phyloP scores from a whole-genome alignment of 441 rosid genomes.

The Gossypium schwendimanii region DNA sequence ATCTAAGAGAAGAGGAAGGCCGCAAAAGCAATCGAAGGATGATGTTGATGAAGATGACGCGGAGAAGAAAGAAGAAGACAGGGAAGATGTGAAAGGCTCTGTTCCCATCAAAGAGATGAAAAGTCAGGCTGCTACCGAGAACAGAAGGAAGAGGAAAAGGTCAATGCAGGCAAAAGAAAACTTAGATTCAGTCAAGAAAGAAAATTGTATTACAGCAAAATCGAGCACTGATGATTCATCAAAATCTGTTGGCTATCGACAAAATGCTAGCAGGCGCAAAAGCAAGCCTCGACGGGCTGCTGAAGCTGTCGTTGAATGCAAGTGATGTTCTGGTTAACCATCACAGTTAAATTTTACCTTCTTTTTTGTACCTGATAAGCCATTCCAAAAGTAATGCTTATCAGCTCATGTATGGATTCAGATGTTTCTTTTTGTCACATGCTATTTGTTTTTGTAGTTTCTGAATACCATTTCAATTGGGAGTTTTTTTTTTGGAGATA shows the following conservation, averaged over 20 bases:
- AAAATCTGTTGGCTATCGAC: slow-evolving; percentile 63
- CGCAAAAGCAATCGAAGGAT: slow-evolving; percentile 45
- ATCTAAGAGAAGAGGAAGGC: slow-evolving; percentile 54
- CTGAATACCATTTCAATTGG: slow-evolving; percentile 1
- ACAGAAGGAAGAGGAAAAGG: slow-evolving; percentile 47
- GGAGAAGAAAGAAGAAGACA: slow-evolving; percentile 34
- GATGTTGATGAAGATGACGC: slow-evolving; percentile 29
- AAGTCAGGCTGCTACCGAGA: slow-evolving; percentile 30
- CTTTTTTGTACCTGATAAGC: too few species aligned
- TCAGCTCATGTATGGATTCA: too few species aligned
- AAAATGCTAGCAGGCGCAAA: slow-evolving; percentile 81
- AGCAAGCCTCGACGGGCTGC: slow-evolving; percentile 93
- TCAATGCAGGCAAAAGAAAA: slow-evolving; percentile 25
- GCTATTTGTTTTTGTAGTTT: slow-evolving; percentile 6
- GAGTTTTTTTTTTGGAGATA: not conserved
- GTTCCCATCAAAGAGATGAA: slow-evolving; percentile 31
- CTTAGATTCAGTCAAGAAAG: slow-evolving; percentile 37
- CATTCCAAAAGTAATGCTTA: too few species aligned
- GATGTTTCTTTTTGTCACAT: not conserved
- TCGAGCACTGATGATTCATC: slow-evolving; percentile 53
- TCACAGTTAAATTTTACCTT: not conserved
- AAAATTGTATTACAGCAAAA: slow-evolving; percentile 30
- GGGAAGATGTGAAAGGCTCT: slow-evolving; percentile 32
- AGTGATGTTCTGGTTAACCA: slow-evolving; percentile 25
- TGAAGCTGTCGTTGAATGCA: slow-evolving; percentile 90